Conservation (phyloP, 1,139 yeast genomes). For the Sugiyamaella novakii region DNA sequence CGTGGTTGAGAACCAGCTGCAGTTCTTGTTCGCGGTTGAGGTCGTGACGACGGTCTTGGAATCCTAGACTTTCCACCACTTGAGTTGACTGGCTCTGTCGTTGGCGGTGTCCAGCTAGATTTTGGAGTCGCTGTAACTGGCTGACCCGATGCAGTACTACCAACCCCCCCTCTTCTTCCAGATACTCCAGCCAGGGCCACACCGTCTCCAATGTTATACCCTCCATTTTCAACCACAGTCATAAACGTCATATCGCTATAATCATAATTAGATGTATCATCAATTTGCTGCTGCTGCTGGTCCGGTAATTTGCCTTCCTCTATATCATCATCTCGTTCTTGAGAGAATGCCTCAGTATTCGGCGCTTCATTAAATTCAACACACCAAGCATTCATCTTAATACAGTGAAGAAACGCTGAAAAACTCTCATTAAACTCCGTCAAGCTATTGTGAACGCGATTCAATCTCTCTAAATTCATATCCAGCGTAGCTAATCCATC, state of each 20-base stretch:
- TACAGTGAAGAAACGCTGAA: constrained; percentile 62
- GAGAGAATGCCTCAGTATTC: constrained; percentile 35
- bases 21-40: background rate
- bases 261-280: constrained; percentile 13
- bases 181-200: background rate
- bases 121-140: background rate
- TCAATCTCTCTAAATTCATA: constrained; percentile 52
- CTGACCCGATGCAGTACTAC: background rate
- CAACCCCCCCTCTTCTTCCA: background rate
- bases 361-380: constrained; percentile 59
- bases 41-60: constrained; percentile 14
- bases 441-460: constrained; percentile 54
- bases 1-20: background rate
- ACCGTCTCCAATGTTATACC: background rate
- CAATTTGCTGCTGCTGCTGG: background rate
- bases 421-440: constrained; percentile 62
- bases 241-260: constrained; percentile 20
- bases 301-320: constrained; percentile 5
- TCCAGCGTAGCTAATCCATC: constrained; percentile 60
- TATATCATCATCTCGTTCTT: constrained; percentile 26
- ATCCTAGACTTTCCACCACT: constrained; percentile 15
- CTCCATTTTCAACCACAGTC: constrained; percentile 14
- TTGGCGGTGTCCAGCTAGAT: constrained; percentile 1
- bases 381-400: constrained; percentile 70
- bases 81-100: background rate